Percentiles rank a stretch among this genome's conserved stretches.
Conservation (phyloP, 768 basidiomycete genomes). For the Lactifluus rugatus region DNA sequence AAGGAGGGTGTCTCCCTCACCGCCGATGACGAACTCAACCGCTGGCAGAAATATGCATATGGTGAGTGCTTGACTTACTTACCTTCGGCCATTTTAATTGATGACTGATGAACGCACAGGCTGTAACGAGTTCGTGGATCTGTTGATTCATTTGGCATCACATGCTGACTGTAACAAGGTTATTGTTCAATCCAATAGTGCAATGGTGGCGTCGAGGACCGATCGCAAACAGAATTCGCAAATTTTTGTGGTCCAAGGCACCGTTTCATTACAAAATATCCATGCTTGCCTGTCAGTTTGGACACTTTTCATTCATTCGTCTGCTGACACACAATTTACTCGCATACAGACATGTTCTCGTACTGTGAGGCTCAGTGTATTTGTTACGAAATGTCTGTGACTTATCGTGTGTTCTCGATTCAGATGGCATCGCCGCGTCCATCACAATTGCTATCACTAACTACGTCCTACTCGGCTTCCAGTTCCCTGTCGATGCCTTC, state of each 20-base stretch:
- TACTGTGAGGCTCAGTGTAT: conserved; percentile 33
- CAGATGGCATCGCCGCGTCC: conserved; percentile 52
- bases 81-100: neutral
- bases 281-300: conserved; percentile 40
- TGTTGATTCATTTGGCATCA: neutral
- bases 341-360: conserved; percentile 37
- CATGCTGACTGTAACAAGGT: conserved; percentile 28
- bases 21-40: conserved; percentile 80
- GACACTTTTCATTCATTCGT: neutral
- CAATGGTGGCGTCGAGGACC: conserved; percentile 76
- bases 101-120: conserved; percentile 28
- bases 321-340: neutral
- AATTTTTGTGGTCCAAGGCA: conserved; percentile 61
- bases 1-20: conserved; percentile 90
- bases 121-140: conserved; percentile 40
- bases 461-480: conserved; percentile 65
- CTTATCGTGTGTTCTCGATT: neutral
- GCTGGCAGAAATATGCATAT: conserved; percentile 88
- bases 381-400: neutral
- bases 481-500: conserved; percentile 62
- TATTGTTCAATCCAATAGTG: conserved; percentile 71
- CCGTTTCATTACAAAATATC: conserved; percentile 44
- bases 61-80: conserved; percentile 31
- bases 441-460: conserved; percentile 61
- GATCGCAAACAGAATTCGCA: conserved; percentile 67